These are phyloP conservation scores for Penicillium bialowiezense DNA, from an alignment of 495 filamentous ascomycete species.

Conservation along the genomic window DNA sequence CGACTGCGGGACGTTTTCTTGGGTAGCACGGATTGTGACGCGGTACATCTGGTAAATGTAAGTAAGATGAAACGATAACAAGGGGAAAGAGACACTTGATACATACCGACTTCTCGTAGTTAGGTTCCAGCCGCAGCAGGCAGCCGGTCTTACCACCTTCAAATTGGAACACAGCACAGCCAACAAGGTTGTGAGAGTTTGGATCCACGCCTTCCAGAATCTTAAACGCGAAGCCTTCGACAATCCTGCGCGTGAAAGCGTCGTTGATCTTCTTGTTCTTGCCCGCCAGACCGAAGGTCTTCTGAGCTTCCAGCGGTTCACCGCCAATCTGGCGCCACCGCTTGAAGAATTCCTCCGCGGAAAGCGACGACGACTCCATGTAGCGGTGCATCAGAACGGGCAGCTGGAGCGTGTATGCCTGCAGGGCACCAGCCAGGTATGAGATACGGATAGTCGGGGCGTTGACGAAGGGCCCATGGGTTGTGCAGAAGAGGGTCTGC, in stretches of 20 bases:
- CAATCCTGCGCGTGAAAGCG: conserved; percentile 59
- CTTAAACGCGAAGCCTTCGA: conserved; percentile 85
- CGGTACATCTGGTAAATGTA: conserved; percentile 75
- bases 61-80: background rate
- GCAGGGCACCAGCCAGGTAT: conserved; percentile 89
- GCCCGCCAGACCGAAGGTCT: conserved; percentile 66
- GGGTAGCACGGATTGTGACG: conserved; percentile 89
- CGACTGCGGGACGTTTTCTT: conserved; percentile 78
- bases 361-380: conserved; percentile 85
- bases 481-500: conserved; percentile 91
- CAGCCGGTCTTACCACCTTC: conserved; percentile 90
- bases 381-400: conserved; percentile 91
- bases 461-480: conserved; percentile 75
- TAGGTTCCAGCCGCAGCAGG: conserved; percentile 90
- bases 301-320: conserved; percentile 78
- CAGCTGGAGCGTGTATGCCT: conserved; percentile 87
- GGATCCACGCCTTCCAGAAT: conserved; percentile 82
- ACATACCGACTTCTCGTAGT: conserved; percentile 79
- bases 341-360: conserved; percentile 94
- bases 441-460: conserved; percentile 90
- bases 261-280: conserved; percentile 50
- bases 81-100: background rate
- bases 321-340: conserved; percentile 98
- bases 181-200: conserved; percentile 88
- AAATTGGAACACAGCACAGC: conserved; percentile 85